phyloP scores from a whole-genome alignment of 1,284 basidiomycete species.

The Cutaneotrichosporon daszewskae region DNA sequence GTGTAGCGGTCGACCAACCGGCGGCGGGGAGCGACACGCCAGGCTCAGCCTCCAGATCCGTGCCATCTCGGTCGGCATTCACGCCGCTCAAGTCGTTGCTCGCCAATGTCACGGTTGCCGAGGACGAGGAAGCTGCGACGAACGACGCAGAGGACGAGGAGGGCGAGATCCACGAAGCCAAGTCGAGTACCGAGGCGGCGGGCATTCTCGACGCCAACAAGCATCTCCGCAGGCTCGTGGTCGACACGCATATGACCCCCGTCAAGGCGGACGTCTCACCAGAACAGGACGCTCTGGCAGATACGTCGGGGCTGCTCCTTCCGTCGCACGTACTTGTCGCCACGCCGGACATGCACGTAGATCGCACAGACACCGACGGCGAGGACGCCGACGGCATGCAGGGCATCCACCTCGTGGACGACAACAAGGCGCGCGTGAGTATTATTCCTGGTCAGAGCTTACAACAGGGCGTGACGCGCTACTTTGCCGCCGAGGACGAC shows the following conservation, averaged over 20 bases:
- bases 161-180: background rate
- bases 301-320: background rate
- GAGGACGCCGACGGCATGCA: slow-evolving; percentile 16
- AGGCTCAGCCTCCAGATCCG: no score
- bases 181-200: background rate
- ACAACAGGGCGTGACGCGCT: slow-evolving; percentile 30
- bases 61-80: no score
- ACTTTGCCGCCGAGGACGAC: slow-evolving; percentile 28
- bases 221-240: no score
- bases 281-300: no score
- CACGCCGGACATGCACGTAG: no score
- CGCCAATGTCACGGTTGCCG: background rate
- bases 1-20: no score
- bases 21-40: no score
- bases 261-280: no score
- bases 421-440: slow-evolving; percentile 29
- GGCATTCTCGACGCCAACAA: no score
- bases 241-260: no score
- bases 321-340: background rate
- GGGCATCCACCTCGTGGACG: slow-evolving; percentile 36
- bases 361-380: no score
- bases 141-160: no score
- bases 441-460: background rate
- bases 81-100: background rate
- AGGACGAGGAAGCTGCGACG: background rate